Conservation (phyloP, 2,329 filamentous ascomycete species). For the Cadophora malorum region DNA sequence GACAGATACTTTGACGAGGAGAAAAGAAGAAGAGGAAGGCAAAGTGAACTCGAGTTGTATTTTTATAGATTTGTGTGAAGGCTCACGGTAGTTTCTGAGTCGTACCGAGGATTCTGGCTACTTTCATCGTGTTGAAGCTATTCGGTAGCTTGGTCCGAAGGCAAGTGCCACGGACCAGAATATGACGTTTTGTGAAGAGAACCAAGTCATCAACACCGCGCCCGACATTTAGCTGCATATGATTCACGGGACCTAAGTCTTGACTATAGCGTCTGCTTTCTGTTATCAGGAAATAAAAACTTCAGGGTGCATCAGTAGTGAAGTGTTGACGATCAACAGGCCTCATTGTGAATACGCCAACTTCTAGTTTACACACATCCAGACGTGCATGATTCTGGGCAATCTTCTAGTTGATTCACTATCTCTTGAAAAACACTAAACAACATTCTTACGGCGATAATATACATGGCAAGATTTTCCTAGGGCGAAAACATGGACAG, state of each 20-base stretch:
- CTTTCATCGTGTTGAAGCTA: neutral
- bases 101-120: neutral
- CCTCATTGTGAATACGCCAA: neutral
- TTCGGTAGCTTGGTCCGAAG: neutral
- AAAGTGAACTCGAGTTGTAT: neutral
- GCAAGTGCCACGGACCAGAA: neutral
- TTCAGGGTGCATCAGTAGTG: neutral
- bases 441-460: no score
- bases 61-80: neutral
- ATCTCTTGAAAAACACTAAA: no score
- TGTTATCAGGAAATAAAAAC: neutral
- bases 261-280: neutral
- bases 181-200: neutral
- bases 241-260: no score
- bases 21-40: neutral
- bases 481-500: no score
- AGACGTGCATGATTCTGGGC: neutral
- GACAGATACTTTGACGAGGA: neutral
- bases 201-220: neutral
- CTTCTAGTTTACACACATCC: neutral
- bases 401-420: neutral
- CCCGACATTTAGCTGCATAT: no score
- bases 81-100: neutral
- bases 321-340: neutral
- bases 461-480: no score